Evolutionary conservation across 2,329 filamentous ascomycete species (phyloP), one percentile per base, ranked within the genome.

Genomic region (Scedosporium aurantiacum): DNA sequence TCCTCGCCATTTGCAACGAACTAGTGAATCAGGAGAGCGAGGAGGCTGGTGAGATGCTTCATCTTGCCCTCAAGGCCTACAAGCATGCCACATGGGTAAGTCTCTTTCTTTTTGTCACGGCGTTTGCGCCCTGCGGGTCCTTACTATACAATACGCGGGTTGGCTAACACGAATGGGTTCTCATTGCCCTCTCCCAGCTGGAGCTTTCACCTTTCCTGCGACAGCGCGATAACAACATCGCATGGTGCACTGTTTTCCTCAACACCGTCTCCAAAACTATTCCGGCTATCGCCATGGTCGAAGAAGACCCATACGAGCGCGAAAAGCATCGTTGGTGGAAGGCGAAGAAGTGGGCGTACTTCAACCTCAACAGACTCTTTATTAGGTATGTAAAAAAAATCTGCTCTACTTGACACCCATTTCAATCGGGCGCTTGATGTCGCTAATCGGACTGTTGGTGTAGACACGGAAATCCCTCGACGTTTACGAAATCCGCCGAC

Each of bases 251-350:
- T 25, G 83, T 99, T 63, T 97, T 99, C 78, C 79, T 99, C 66
- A 87, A 89, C 64, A 90, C 95, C 59, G 89, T 97, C 41, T 87
- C 88, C 67, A 97, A 97, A 75, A 78, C 87, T 23, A 86, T 90
- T 41, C 94, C 94, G 4, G 82, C 88, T 61, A 85, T 81, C 67
- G 88, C 92, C 41, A 86, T 97, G 82, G 74, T 80, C 62, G 91
- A 95, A 63, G 90, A 90, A 63, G 90, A 86, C 63, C 77, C 88
- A 60, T 86, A 90, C 63, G 93, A 97, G 70, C 85, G 94, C 62
- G 94, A 97, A 75, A 84, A 88, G 69, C 92, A 96, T 72, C 91
- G 97, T 74, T 99, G 94, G 93, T 99, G 93, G 93, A 99, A 97
- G 79, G 90, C 92, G 65, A 97, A 97, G 86, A 99, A 99, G 76